phyloP scores from a whole-genome alignment of 2,329 filamentous ascomycete genomes.

The Furcasterigmium furcatum region DNA sequence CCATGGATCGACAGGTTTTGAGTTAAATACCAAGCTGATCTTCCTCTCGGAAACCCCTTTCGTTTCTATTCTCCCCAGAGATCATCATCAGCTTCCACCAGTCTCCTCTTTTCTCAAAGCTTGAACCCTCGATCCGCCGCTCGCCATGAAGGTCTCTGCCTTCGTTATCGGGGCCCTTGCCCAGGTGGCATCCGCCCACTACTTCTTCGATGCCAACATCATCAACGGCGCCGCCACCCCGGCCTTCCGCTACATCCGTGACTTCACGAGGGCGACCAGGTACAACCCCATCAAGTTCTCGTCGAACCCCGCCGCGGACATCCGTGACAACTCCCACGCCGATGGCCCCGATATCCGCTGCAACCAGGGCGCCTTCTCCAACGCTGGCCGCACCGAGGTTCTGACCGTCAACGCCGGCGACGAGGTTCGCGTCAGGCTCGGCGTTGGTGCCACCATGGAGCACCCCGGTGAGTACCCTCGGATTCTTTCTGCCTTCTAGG shows the following conservation, averaged over 20 bases:
- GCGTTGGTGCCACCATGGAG: conserved; percentile 14
- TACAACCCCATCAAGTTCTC: conserved; percentile 24
- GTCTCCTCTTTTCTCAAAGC: not conserved
- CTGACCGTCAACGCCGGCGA: conserved; percentile 18
- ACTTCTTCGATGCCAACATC: conserved; percentile 22
- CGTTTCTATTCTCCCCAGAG: too few relatives aligned
- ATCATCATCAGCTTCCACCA: not conserved
- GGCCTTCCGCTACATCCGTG: conserved; percentile 18
- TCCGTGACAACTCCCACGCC: conserved; percentile 15
- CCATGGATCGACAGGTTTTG: not conserved
- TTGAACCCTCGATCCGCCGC: not conserved
- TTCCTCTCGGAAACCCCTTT: too few relatives aligned
- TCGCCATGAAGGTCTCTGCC: conserved; percentile 15
- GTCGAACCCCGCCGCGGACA: conserved; percentile 16
- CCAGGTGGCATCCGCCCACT: conserved; percentile 20
- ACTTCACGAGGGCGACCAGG: conserved; percentile 17
- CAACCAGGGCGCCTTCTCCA: conserved; percentile 22
- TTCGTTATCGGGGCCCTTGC: conserved; percentile 13
- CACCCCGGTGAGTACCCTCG: conserved; percentile 13
- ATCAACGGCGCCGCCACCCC: conserved; percentile 14
- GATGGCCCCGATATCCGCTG: conserved; percentile 20
- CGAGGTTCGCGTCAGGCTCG: conserved; percentile 16
- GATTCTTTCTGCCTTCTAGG: too few relatives aligned
- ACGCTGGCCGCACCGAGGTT: conserved; percentile 14
- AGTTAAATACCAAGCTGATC: not conserved